phyloP scores from a whole-genome alignment of 805 yeast genomes.

The Ogataea henricii region DNA sequence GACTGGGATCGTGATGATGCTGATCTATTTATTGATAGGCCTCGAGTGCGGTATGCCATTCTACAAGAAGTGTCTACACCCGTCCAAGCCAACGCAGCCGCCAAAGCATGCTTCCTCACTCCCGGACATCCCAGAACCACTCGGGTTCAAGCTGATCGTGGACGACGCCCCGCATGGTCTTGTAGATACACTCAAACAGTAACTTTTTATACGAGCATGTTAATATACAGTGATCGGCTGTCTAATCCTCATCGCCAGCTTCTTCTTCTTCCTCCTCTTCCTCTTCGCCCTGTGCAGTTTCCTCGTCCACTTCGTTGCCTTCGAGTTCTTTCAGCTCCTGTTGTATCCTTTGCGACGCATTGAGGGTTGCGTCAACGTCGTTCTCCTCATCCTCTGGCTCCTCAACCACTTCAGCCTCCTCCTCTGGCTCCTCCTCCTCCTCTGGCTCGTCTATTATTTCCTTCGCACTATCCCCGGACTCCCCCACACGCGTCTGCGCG shows the following conservation, averaged over 20 bases:
- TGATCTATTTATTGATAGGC: slow-evolving; percentile 50
- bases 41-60: slow-evolving; percentile 57
- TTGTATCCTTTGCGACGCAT: slow-evolving; percentile 25
- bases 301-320: slow-evolving; percentile 25
- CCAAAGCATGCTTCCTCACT: slow-evolving; percentile 15
- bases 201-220: slow-evolving; percentile 3
- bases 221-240: slow-evolving; percentile 1
- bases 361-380: slow-evolving; percentile 15
- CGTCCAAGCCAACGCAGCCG: slow-evolving; percentile 30
- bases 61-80: slow-evolving; percentile 43
- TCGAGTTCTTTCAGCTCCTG: slow-evolving; percentile 31
- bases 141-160: neutral
- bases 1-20: slow-evolving; percentile 28
- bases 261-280: slow-evolving; percentile 11
- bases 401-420: slow-evolving; percentile 20
- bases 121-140: neutral
- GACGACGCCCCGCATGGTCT: neutral
- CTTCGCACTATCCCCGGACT: neutral
- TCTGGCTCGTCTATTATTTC: slow-evolving; percentile 18
- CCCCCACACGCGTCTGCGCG: neutral
- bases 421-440: slow-evolving; percentile 19
- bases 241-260: neutral
- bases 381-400: slow-evolving; percentile 22
- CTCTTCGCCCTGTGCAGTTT: slow-evolving; percentile 16
- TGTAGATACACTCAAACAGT: neutral